Base-by-base conservation (phyloP, 192 early-diverging fungal species). In the Funneliformis mosseae region DNA sequence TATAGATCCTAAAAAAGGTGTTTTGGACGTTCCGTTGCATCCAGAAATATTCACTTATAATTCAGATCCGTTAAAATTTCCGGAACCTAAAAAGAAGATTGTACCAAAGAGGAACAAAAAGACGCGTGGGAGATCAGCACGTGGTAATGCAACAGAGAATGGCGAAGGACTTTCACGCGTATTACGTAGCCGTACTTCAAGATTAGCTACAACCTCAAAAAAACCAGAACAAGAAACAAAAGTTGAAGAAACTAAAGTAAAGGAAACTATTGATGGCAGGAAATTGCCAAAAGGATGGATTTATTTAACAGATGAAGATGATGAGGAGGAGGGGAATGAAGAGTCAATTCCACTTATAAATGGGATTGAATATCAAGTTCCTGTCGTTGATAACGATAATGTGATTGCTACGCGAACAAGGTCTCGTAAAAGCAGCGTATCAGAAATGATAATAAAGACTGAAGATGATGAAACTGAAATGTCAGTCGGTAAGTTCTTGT, bases 21-120 rank as follows among this genome's bases (percentile, higher is more conserved):
- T 88, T 8, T 39, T 91, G 16, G 81, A 86, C 59, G 66, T 86
- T 10, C 76, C 77, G 6, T 83, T 90, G 28, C 83, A 89, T 77
- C 81, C 82, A 9, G 87, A 88, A 63, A 86, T 92, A n/a, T 88
- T 91, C 41, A 81, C 85, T 1, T 89, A 89, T 74, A 85, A 82
- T 72, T 11, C 83, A 25, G 46, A 78, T 8, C 85, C 83, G 25
- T 82, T 87, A 23, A 55, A 11, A 25, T 14, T 71, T 6, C 61
- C 79, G 70, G 50, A 55, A 55, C 21, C 23, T 60, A 60, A 60
- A 41, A 66, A 50, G 60, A 60, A n/a, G 45, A 55, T 3, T 55
- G 10, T 55, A n/a, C 50, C 50, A 55, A 55, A 55, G 28, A 50
- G 23, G 27, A 74, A 1, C 43, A 45, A 55, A 55, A 43, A 14